These are phyloP conservation scores for Trichoderma sp. DNA, from an alignment of 2,329 filamentous ascomycete species.

Conservation along the genomic window DNA sequence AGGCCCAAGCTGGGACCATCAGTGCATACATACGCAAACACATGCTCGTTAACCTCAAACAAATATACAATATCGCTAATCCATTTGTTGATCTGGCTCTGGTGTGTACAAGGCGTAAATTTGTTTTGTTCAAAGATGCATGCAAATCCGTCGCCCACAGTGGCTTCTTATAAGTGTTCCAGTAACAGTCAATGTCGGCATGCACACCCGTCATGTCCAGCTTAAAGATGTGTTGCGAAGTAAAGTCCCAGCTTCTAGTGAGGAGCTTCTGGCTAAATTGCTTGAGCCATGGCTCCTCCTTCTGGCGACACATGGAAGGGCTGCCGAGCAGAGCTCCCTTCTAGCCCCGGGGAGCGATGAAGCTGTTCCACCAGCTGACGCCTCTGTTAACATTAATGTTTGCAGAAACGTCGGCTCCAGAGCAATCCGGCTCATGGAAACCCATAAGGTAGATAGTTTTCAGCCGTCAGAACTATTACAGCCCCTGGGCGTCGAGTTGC, in stretches of 20 bases:
- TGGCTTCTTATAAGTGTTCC: constrained; percentile 23
- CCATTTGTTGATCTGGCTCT: constrained; percentile 21
- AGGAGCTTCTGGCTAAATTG: constrained; percentile 18
- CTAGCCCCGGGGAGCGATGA: constrained; percentile 68
- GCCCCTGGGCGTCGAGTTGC: constrained; percentile 12
- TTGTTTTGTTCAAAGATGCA: constrained; percentile 21
- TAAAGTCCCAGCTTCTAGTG: constrained; percentile 20
- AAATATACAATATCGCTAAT: constrained; percentile 21
- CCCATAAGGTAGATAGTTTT: constrained; percentile 19
- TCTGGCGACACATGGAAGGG: constrained; percentile 58
- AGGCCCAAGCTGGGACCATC: constrained; percentile 19
- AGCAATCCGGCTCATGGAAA: constrained; percentile 22
- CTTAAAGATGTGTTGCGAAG: constrained; percentile 22
- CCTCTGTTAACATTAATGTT: constrained; percentile 32
- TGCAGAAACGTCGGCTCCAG: constrained; percentile 19
- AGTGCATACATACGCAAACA: constrained; percentile 23
- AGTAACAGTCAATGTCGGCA: constrained; percentile 22
- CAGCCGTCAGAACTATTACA: constrained; percentile 19
- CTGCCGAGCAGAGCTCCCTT: constrained; percentile 51
- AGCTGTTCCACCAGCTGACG: constrained; percentile 44
- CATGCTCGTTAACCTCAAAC: constrained; percentile 21
- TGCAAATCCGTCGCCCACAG: constrained; percentile 22
- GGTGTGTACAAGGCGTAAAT: constrained; percentile 20
- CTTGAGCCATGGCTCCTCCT: constrained; percentile 23
- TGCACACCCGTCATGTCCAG: constrained; percentile 21